A percentile compares a stretch with the other conserved stretches of the same genome.
These are phyloP conservation scores for Helotiales sp. DNA, from an alignment of 2,329 filamentous ascomycete species.

Conservation along the genomic window DNA sequence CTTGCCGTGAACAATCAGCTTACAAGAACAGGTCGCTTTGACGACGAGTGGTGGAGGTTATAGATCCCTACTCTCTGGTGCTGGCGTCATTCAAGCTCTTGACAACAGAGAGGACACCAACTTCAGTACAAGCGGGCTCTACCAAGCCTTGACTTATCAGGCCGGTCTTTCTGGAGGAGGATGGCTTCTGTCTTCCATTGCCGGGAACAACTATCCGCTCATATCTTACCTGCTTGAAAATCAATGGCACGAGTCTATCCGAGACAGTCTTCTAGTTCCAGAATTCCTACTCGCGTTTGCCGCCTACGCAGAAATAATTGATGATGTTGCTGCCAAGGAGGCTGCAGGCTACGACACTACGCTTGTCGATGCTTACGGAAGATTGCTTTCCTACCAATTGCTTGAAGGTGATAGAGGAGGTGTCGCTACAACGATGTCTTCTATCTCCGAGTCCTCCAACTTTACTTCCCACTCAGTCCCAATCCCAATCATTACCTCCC, in stretches of 20 bases:
- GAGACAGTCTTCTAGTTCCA: conserved; percentile 39
- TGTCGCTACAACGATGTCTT: conserved; percentile 24
- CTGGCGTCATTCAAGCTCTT: conserved; percentile 42
- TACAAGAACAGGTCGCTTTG: conserved; percentile 37
- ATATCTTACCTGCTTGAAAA: conserved; percentile 40
- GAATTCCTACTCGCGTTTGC: conserved; percentile 36
- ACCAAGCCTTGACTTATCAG: conserved; percentile 47
- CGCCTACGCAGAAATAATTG: conserved; percentile 16
- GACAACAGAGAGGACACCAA: conserved; percentile 44
- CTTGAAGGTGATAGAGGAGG: conserved; percentile 19
- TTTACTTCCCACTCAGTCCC: conserved; percentile 43
- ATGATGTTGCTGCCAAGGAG: conserved; percentile 31
- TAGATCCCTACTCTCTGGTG: conserved; percentile 40
- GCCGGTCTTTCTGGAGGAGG: conserved; percentile 46
- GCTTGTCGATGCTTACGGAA: conserved; percentile 27
- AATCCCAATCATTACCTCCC: conserved; percentile 45
- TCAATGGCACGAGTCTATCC: conserved; percentile 43
- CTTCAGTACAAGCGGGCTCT: conserved; percentile 41
- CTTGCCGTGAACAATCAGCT: neutral
- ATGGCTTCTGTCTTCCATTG: conserved; percentile 47
- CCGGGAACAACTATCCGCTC: conserved; percentile 47
- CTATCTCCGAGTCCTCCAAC: conserved; percentile 35
- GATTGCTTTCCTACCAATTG: conserved; percentile 27
- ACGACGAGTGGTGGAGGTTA: conserved; percentile 45
- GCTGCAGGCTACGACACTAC: conserved; percentile 30